These are phyloP conservation scores for Macrolepiota dolichaula DNA, from an alignment of 768 basidiomycete genomes.

Conservation along the genomic window DNA sequence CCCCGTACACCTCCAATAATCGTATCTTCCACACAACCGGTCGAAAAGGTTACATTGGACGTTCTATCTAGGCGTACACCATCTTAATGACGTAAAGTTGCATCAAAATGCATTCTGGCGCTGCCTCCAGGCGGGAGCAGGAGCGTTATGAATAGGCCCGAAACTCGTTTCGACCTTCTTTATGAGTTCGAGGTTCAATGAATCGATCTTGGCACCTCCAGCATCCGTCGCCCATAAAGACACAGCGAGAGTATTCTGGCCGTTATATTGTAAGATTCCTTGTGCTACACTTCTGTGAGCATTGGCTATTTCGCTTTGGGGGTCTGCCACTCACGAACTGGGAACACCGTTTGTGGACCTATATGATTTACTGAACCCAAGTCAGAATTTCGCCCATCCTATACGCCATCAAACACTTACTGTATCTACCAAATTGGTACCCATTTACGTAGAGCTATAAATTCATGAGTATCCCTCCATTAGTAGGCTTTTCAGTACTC, in stretches of 20 bases:
- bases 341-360: constrained; percentile 39
- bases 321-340: constrained; percentile 33
- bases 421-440: constrained; percentile 42
- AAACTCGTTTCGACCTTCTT: constrained; percentile 36
- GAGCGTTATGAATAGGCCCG: constrained; percentile 29
- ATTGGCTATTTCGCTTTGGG: neutral
- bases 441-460: constrained; percentile 40
- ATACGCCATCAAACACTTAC: constrained; percentile 20
- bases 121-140: constrained; percentile 28
- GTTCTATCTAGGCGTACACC: constrained; percentile 3
- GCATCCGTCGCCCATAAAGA: constrained; percentile 43
- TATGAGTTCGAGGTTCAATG: constrained; percentile 33
- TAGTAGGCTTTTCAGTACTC: neutral
- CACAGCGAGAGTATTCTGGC: constrained; percentile 43
- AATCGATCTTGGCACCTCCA: constrained; percentile 39
- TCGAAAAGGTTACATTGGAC: neutral
- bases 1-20: neutral
- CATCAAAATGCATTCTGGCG: constrained; percentile 29
- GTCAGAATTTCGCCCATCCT: neutral
- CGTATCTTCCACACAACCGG: neutral
- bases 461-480: neutral
- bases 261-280: constrained; percentile 48
- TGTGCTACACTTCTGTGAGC: constrained; percentile 28
- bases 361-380: constrained; percentile 33
- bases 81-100: neutral